Conservation (phyloP, 2,329 filamentous ascomycete genomes). For the Celoporthe dispersa region DNA sequence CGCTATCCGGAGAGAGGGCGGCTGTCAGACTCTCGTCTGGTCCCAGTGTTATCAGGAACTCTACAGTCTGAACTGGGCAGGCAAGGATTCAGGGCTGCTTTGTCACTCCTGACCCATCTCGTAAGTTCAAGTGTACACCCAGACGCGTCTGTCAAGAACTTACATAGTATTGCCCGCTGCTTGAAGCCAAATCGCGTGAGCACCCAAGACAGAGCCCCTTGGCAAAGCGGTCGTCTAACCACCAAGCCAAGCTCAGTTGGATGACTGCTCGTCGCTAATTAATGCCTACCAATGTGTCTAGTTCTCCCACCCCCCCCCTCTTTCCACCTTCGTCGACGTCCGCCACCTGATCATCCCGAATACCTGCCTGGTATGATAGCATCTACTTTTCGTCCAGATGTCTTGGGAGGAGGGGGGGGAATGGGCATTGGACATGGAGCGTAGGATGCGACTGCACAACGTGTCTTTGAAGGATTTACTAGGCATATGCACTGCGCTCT, state of each 20-base stretch:
- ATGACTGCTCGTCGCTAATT: neutral
- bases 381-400: neutral
- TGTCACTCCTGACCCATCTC: neutral
- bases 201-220: neutral
- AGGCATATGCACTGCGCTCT: conserved; percentile 2
- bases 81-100: too few species aligned
- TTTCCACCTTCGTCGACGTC: neutral
- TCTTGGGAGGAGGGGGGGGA: neutral
- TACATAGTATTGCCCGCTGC: neutral
- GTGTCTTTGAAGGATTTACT: neutral
- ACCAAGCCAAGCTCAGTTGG: neutral
- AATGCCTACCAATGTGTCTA: neutral
- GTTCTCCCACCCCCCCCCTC: neutral
- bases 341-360: neutral
- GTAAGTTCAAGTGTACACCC: neutral
- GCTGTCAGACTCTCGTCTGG: neutral
- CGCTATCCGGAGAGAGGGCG: neutral
- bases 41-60: neutral
- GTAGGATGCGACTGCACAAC: neutral
- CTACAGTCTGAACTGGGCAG: neutral
- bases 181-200: neutral
- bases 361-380: neutral
- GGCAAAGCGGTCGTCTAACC: neutral
- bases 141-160: neutral
- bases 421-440: neutral